Evolutionary conservation across 345 rosid genomes (phyloP).

Genomic region (Populus nigra): DNA sequence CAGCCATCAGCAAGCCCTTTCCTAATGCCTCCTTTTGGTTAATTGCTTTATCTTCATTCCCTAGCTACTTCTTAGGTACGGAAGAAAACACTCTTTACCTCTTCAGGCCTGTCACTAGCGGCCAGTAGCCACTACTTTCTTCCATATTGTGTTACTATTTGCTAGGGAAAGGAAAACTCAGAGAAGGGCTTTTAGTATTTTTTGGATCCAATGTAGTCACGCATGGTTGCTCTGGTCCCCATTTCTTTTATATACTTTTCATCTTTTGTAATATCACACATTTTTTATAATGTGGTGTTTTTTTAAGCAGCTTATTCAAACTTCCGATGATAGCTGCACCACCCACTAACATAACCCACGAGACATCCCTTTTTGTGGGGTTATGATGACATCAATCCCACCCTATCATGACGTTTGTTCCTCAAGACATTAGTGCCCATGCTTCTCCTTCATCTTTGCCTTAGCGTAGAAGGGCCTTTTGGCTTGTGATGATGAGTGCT

Average conservation of each 20-base stretch:
- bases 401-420: conserved; percentile 56
- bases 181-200: conserved; percentile 9
- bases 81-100: conserved; percentile 7
- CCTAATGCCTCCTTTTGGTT: conserved; percentile 9
- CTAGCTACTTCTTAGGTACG: background rate
- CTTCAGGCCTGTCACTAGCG: conserved; percentile 3
- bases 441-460: background rate
- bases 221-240: conserved; percentile 85
- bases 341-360: conserved; percentile 39
- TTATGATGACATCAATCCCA: conserved; percentile 58
- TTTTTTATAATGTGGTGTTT: conserved; percentile 15
- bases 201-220: conserved; percentile 51
- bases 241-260: conserved; percentile 37
- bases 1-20: conserved; percentile 2
- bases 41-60: background rate
- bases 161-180: background rate
- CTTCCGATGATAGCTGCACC: conserved; percentile 54
- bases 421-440: background rate
- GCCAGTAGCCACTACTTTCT: background rate
- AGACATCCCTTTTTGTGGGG: conserved; percentile 21
- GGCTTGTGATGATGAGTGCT: background rate
- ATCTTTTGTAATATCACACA: conserved; percentile 29
- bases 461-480: background rate
- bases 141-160: background rate
- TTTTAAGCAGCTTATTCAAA: conserved; percentile 35